Evolutionary conservation across 2,329 filamentous ascomycete species (phyloP), one percentile per base, ranked within the genome.

Genomic region (Talaromyces sp.): DNA sequence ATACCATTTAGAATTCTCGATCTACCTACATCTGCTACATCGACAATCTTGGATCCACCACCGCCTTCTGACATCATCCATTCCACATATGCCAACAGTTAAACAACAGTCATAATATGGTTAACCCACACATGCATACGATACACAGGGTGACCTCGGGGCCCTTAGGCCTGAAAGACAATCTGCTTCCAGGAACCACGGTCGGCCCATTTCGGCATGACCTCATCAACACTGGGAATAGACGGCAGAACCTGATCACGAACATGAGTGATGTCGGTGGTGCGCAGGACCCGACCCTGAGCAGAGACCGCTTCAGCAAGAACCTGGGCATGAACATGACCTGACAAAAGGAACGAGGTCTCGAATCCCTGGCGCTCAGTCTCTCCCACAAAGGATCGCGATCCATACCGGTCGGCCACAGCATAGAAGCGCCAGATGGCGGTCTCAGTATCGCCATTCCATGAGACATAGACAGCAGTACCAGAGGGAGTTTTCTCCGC

Each of bases 391-490:
- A 59, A 68, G 14, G 56, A 52, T 3, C 65, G 60, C 3, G 65
- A 67, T 11, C 56, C 65, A 42, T 57, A 59, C 8, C 54, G 51
- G 43, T 67, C 64, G 0, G 56, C 58, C 13, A 66, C 61, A 3
- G 73, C 74, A 61, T 77, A 81, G 60, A 84, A 82, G 22, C 75
- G 71, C 83, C 82, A 82, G 3, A 50, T 36, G 3, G 61, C 67
- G 0, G 76, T 77, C 61, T 77, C 74, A 0, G 78, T 82, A 43
- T 79, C 78, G 4, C 80, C 80, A 51, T 82, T 82, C 80, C 79
- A 82, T 4, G 78, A 82, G 2, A 83, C 80, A 64, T 80, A 85
- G n/a, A 77, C 66, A 8, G 72, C 68, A 8, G 64, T 68, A 19
- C 57, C 61, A 1, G 63, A 61, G 6, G 64, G 55, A 3, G 70